A percentile compares a stretch with the other conserved stretches of the same genome.
phyloP scores from a whole-genome alignment of 2,329 filamentous ascomycete genomes.

The Nannizzia gypsea region DNA sequence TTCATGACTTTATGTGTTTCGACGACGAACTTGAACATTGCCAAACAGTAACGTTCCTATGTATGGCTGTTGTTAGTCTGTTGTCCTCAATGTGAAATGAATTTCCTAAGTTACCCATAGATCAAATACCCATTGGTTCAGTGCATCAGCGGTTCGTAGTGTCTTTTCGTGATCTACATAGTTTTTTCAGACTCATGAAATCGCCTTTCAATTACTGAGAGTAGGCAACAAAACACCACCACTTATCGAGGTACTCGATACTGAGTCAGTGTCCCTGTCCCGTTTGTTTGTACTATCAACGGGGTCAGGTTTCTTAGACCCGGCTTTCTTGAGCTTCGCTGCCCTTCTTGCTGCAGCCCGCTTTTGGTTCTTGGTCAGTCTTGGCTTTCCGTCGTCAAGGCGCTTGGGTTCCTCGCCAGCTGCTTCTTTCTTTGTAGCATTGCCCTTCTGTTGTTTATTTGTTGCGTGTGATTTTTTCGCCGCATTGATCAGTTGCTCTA shows the following conservation, averaged over 20 bases:
- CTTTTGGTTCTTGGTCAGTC: background rate
- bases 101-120: background rate
- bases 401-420: background rate
- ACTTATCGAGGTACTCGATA: background rate
- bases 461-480: background rate
- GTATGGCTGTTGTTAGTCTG: background rate
- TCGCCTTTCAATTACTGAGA: too few species aligned
- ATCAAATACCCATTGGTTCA: background rate
- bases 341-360: background rate
- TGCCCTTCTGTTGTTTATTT: background rate
- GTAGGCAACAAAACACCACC: background rate
- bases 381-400: background rate
- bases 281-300: too few species aligned
- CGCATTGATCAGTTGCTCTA: background rate
- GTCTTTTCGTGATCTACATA: background rate
- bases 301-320: background rate
- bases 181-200: too few species aligned
- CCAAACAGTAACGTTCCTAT: background rate
- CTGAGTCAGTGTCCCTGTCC: background rate
- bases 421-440: background rate
- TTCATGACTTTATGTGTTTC: background rate
- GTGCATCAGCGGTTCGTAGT: background rate
- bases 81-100: slow-evolving; percentile 3
- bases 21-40: background rate
- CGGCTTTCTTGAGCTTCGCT: background rate